Evolutionary conservation across 2,329 filamentous ascomycete species (phyloP).

Genomic region (Aspergillus quadricinctus): DNA sequence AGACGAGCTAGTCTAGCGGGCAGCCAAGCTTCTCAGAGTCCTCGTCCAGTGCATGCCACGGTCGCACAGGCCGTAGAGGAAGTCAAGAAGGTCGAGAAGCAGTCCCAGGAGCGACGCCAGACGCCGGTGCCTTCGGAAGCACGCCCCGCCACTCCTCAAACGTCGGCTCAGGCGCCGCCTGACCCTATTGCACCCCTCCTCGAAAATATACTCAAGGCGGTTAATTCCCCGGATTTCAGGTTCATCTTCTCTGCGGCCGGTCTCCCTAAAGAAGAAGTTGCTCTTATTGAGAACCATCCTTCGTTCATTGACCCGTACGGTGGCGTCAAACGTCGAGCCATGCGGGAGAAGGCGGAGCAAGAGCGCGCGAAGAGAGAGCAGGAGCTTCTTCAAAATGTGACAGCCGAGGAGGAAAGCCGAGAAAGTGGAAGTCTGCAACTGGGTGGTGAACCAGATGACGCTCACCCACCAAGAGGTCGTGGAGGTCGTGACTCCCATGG

Average conservation of each 20-base stretch:
- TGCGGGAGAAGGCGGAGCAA: conserved; percentile 68
- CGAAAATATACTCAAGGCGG: conserved; percentile 42
- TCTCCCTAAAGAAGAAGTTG: conserved; percentile 46
- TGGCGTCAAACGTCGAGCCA: conserved; percentile 72
- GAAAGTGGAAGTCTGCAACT: conserved; percentile 85
- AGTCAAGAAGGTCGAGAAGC: conserved; percentile 31
- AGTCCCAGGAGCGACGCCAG: conserved; percentile 23
- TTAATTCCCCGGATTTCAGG: conserved; percentile 48
- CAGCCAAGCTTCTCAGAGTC: conserved; percentile 76
- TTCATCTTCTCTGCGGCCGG: conserved; percentile 50
- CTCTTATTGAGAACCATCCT: conserved; percentile 58
- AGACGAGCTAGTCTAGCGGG: conserved; percentile 70
- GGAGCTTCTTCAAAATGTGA: conserved; percentile 46
- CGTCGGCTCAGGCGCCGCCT: conserved; percentile 14
- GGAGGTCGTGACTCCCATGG: conserved; percentile 57
- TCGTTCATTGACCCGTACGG: conserved; percentile 79
- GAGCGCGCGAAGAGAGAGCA: conserved; percentile 53
- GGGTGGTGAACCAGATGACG: conserved; percentile 87
- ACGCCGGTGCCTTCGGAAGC: conserved; percentile 22
- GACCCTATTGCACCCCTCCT: conserved; percentile 29
- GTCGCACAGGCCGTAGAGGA: conserved; percentile 36
- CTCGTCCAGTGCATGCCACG: conserved; percentile 54
- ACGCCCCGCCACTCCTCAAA: conserved; percentile 16
- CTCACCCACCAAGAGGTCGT: conserved; percentile 47
- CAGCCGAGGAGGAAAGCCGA: conserved; percentile 65